A percentile compares a stretch with the other conserved stretches of the same genome.
Conservation (phyloP, 176 grass and related monocot species). For the Hyparrhenia diplandra region DNA sequence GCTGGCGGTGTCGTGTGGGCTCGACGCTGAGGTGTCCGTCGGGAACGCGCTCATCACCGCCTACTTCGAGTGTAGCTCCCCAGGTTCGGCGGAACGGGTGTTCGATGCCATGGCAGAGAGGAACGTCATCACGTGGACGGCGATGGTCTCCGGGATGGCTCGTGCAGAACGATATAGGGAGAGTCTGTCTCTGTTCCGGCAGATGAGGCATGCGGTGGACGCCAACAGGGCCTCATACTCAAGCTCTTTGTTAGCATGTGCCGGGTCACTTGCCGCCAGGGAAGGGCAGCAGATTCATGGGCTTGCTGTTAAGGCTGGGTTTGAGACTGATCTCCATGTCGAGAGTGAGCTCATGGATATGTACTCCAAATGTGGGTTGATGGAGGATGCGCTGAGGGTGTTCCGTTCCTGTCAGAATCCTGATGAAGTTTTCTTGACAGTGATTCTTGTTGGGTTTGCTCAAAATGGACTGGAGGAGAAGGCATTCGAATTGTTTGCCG, state of each 20-base stretch:
- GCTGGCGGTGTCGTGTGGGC: constrained; percentile 35
- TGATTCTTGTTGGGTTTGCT: constrained; percentile 81
- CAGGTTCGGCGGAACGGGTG: constrained; percentile 29
- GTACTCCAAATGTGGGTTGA: constrained; percentile 83
- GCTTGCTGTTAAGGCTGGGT: constrained; percentile 64
- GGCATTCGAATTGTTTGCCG: constrained; percentile 53
- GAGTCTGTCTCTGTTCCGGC: constrained; percentile 53
- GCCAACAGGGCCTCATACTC: constrained; percentile 66
- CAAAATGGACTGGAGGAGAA: constrained; percentile 71
- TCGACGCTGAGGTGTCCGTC: constrained; percentile 33
- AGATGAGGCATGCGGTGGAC: constrained; percentile 44
- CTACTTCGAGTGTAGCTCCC: constrained; percentile 56
- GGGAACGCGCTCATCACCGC: constrained; percentile 64
- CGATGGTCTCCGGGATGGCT: constrained; percentile 74
- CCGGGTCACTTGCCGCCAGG: constrained; percentile 39
- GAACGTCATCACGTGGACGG: constrained; percentile 89
- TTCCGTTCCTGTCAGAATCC: constrained; percentile 51
- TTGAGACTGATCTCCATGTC: constrained; percentile 51
- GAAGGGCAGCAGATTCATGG: constrained; percentile 77
- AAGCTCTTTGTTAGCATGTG: constrained; percentile 58
- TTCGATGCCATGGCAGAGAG: constrained; percentile 46
- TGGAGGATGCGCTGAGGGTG: constrained; percentile 67
- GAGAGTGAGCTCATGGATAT: constrained; percentile 80
- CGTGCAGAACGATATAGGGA: constrained; percentile 39
- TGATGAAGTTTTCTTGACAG: constrained; percentile 64